Evolutionary conservation across 225 moss, liverwort and hornwort genomes (phyloP), one percentile per base, ranked within the genome.

Genomic region (Asterella californica): DNA sequence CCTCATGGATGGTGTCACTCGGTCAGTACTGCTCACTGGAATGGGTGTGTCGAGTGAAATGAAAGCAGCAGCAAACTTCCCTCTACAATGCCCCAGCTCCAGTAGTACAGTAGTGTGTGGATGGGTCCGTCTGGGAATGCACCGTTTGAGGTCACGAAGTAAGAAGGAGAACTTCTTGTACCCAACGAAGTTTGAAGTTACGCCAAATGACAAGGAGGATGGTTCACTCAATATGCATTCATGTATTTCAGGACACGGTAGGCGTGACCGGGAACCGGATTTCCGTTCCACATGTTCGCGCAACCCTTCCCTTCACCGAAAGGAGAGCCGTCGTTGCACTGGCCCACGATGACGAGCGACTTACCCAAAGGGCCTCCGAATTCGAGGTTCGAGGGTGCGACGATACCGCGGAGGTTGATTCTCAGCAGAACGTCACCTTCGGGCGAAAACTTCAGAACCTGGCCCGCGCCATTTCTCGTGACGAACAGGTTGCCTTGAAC

Each of bases 351-450:
- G 46, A 83, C 69, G 3, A 87, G 76, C 15, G 76, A 54, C 0
- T 78, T 87, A 2, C 86, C 86, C 67, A 79, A 12, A 11, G 71
- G 52, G 2, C 86, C 86, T 1, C 86, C 86, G 33, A 87, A 72
- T 21, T 87, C 83, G 1, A 87, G 81, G 37, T 87, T 87, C 0
- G 86, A 73, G 25, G 82, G 48, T 24, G 15, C n/a, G 19, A 7
- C n/a, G 55, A 67, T 72, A 15, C 76, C 76, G 5, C 38, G 32
- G 5, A 87, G 76, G 22, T 78, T 19, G 53, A 84, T 81, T 38
- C 81, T 59, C 29, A 83, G 74, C 78, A 86, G 33, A 11, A 76
- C 38, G 8, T 75, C 45, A 21, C 86, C 86, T 24, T 36, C 24
- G 19, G 83, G 32, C 12, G 86, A 83, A 25, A 86, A 80, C 22